Base-by-base conservation (phyloP, 176 grass and related monocot species). In the Triticum monococcum region DNA sequence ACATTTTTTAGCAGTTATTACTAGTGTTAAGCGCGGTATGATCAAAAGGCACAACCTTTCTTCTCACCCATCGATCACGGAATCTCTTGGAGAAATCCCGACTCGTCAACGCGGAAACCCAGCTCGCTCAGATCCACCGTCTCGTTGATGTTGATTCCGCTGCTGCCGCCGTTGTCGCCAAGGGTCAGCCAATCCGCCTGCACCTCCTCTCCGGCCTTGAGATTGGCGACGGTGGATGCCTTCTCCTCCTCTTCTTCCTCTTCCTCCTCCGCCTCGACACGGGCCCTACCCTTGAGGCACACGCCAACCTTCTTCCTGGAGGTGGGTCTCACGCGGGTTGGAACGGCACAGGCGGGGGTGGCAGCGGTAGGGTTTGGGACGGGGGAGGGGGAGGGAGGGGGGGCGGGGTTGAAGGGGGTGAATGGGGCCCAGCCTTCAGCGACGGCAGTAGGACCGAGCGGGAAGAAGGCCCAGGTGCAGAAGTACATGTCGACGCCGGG, bases 391-490 rank as follows among this genome's bases (percentile, higher is more conserved):
- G 85, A 45, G 2, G 80, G 80, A 36, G 89, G 71, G 0, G 81
- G 35, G 3, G 45, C 59, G 10, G 84, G 22, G 28, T 59, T 78
- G 85, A 84, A 91, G 11, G 85, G 26, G 61, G 81, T 80, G 89
- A 87, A 84, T 14, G 89, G 85, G 11, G 23, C 22, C 89, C 89
- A 87, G 36, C 75, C 36, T 3, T 80, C 68, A 50, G 75, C 20
- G 45, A 22, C 23, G 25, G 14, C 12, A 35, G 89, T 26, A 2
- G 89, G 89, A 1, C 89, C 75, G 45, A 91, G 68, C 4, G 85
- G 85, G 76, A 87, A 91, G 75, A 91, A 91, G 2, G 85, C 76
- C 85, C 89, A 91, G 85, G 81, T 50, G 89, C 89, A 91, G 85
- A 75, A 91, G 68, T 91, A 91, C 89, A 91, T 91, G 24, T 91